A percentile compares a stretch with the other conserved stretches of the same genome.
phyloP scores from a whole-genome alignment of 345 rosid genomes.

The Linum trigynum region DNA sequence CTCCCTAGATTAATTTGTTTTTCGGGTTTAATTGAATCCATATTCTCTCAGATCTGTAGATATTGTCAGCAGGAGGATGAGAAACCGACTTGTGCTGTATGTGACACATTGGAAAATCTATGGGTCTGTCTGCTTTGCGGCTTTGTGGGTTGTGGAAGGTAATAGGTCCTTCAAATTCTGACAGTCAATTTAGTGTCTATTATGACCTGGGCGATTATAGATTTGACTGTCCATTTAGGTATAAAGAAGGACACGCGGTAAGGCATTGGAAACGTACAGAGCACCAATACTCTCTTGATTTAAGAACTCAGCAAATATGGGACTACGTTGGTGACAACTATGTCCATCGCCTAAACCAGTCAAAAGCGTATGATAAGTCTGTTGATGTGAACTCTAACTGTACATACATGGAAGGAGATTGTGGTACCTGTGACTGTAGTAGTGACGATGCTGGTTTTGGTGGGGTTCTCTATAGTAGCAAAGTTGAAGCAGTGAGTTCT shows the following conservation, averaged over 20 bases:
- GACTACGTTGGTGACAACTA: conserved; percentile 94
- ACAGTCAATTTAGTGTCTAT: not conserved
- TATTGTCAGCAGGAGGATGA: conserved; percentile 88
- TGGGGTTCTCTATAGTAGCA: conserved; percentile 71
- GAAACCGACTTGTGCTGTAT: conserved; percentile 61
- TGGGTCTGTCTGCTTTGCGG: conserved; percentile 94
- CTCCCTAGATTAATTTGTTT: not conserved
- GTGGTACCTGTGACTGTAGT: conserved; percentile 51
- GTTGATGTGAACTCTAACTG: conserved; percentile 51
- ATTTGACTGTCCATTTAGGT: conserved; percentile 28
- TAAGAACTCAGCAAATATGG: conserved; percentile 87
- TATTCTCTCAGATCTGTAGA: conserved; percentile 55
- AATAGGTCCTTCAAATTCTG: not conserved
- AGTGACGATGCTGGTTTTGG: conserved; percentile 75
- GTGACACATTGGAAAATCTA: conserved; percentile 69
- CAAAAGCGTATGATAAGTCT: conserved; percentile 69
- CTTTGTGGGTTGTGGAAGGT: conserved; percentile 97
- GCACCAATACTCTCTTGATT: conserved; percentile 84
- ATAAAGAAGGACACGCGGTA: conserved; percentile 86
- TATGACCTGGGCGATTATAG: too few relatives aligned
- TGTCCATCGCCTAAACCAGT: conserved; percentile 88
- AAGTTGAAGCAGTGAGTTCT: conserved; percentile 70
- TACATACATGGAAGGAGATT: conserved; percentile 49
- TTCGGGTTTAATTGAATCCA: not conserved
- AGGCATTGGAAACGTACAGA: conserved; percentile 88